A percentile compares a stretch with the other conserved stretches of the same genome.
Conservation (phyloP, 2,329 filamentous ascomycete species). For the Aspergillus clavatus region DNA sequence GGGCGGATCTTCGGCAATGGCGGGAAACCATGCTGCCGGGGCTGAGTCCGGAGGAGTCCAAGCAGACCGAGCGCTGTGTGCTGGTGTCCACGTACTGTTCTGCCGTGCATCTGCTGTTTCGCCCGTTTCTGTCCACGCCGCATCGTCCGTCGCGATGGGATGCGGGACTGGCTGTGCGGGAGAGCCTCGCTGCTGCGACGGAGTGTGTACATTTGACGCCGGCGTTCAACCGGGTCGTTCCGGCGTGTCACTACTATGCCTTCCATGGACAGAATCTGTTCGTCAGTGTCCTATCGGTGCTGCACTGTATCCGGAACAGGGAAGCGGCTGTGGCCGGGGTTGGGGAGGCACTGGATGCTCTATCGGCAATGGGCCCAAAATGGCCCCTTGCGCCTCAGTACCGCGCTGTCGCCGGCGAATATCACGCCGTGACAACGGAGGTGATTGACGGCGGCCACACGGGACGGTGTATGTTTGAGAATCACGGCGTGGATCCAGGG, state of each 20-base stretch:
- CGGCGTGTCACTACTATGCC: conserved; percentile 3
- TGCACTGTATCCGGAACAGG: conserved; percentile 3
- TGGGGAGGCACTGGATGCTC: background rate
- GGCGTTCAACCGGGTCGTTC: background rate
- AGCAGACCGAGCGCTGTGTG: conserved; percentile 3
- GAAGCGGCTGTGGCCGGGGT: background rate
- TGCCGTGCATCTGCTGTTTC: conserved; percentile 5
- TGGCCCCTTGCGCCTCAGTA: conserved; percentile 5
- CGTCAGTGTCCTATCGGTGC: background rate
- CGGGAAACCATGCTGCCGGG: background rate
- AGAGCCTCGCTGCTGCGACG: background rate
- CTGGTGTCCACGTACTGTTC: conserved; percentile 4
- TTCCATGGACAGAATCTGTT: conserved; percentile 5
- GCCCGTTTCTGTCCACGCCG: conserved; percentile 2
- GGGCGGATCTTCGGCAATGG: conserved; percentile 3
- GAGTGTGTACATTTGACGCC: conserved; percentile 2
- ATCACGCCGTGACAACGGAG: conserved; percentile 2
- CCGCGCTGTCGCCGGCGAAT: conserved; percentile 1
- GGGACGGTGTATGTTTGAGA: background rate
- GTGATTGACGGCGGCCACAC: background rate
- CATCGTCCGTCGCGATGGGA: background rate
- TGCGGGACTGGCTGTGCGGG: background rate
- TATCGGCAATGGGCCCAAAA: background rate
- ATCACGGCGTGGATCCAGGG: background rate
- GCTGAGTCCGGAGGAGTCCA: background rate